These are phyloP conservation scores for Yamadazyma taylorii DNA, from an alignment of 1,139 yeast species.

Conservation along the genomic window DNA sequence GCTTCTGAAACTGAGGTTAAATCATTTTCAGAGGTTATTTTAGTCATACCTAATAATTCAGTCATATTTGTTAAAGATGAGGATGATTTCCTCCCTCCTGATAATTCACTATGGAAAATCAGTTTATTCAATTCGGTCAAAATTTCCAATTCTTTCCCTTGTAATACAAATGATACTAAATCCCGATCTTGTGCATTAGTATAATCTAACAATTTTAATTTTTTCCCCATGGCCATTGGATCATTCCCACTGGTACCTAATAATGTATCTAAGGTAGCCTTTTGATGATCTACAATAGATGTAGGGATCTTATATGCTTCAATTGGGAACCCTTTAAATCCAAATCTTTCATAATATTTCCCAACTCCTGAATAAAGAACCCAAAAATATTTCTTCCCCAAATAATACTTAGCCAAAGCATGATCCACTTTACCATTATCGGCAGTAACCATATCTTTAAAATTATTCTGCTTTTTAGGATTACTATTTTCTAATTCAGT, in stretches of 20 bases:
- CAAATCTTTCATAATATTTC: constrained; percentile 35
- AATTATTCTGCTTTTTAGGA: constrained; percentile 24
- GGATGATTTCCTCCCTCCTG: constrained; percentile 34
- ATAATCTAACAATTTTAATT: constrained; percentile 28
- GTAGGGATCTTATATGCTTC: constrained; percentile 37
- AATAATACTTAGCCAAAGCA: constrained; percentile 34
- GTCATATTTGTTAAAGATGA: constrained; percentile 37
- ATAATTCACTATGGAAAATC: constrained; percentile 36
- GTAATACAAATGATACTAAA: constrained; percentile 32
- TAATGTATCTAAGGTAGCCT: constrained; percentile 23
- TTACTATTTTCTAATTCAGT: constrained; percentile 25
- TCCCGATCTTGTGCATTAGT: constrained; percentile 30
- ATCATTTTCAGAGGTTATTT: constrained; percentile 24
- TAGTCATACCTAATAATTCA: constrained; percentile 25
- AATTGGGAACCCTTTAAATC: constrained; percentile 39
- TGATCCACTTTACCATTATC: constrained; percentile 30
- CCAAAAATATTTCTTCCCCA: constrained; percentile 42
- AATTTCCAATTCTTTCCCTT: constrained; percentile 37
- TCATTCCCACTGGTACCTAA: constrained; percentile 15
- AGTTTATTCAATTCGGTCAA: constrained; percentile 39
- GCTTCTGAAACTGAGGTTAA: constrained; percentile 22
- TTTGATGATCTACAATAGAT: constrained; percentile 21
- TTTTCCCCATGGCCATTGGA: constrained; percentile 25
- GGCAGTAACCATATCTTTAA: constrained; percentile 31
- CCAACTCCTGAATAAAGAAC: constrained; percentile 38